Base-by-base conservation (phyloP, 2,329 filamentous ascomycete species). In the Beauveria sp. region DNA sequence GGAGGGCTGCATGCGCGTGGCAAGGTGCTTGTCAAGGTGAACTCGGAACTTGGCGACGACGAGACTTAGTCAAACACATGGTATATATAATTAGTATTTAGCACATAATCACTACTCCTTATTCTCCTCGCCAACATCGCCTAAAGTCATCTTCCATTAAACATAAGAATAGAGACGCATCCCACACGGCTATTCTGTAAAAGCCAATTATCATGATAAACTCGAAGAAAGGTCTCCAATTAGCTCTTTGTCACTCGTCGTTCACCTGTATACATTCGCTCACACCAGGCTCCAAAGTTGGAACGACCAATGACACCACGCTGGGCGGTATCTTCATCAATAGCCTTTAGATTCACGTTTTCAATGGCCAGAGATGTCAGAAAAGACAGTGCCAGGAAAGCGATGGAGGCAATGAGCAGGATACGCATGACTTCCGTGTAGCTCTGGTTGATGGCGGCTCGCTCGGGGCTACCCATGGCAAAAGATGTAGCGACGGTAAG, bases 11-110 rank as follows among this genome's bases (percentile, higher is more conserved):
- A 74, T 62, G 71, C 74, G 0, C 68, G 68, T 14, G 75, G 76
- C 0, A 78, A 78, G 66, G 67, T 78, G 2, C 63, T 78, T 45
- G 70, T 76, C 34, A 70, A 70, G 64, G 70, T 74, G 16, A 66
- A 70, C 62, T 58, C 63, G 1, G 34, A 63, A 5, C 40, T 70
- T 51, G 65, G 62, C 2, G 67, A 71, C 46, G 64, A 70, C 24
- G 69, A 69, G 24, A 64, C 52, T 20, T 68, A 57, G 55, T 5
- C 14, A 42, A 38, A 5, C 12, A 38, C 34, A 38, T 14, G 12
- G 34, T 14, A 14, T 38, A 38, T 38, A 38, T 38, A 5, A 38
- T 38, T 14, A 38, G 34, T 38, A 38, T 38, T 2, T 14, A 38
- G 34, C 34, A 38, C 34, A 38, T 38, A 14, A 38, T 38, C 43